A percentile compares a stretch with the other conserved stretches of the same genome.
phyloP scores from a whole-genome alignment of 225 moss, liverwort and hornwort species.

The Pseudisothecium myosuroides region DNA sequence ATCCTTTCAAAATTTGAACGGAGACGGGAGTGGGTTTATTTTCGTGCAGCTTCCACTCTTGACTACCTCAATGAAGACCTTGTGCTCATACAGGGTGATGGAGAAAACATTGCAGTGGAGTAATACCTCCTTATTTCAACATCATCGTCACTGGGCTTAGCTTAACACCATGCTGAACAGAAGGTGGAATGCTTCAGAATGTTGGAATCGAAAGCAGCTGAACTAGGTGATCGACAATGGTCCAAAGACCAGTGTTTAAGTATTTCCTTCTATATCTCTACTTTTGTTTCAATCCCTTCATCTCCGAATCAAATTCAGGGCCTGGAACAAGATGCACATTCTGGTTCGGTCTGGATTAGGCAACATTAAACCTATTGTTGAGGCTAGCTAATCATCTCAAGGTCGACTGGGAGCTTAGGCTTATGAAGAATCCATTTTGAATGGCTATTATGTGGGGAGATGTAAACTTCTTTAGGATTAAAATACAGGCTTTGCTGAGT shows the following conservation, averaged over 20 bases:
- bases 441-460: too few species aligned
- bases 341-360: background rate
- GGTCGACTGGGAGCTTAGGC: too few species aligned
- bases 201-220: background rate
- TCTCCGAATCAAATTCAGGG: background rate
- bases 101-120: background rate
- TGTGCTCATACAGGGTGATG: background rate
- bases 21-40: background rate
- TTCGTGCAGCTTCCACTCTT: background rate
- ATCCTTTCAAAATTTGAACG: background rate
- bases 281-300: background rate
- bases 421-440: background rate
- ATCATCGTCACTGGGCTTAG: background rate
- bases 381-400: background rate
- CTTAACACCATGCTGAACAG: too few species aligned
- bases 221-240: background rate
- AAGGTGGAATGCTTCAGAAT: background rate
- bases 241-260: background rate
- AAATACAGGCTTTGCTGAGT: too few species aligned
- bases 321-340: background rate
- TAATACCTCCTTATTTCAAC: background rate
- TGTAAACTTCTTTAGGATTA: background rate
- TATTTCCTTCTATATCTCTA: background rate
- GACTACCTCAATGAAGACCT: background rate
- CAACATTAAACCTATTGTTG: background rate